phyloP scores from a whole-genome alignment of 164 flowering plant species.

The Litsea cubeba region DNA sequence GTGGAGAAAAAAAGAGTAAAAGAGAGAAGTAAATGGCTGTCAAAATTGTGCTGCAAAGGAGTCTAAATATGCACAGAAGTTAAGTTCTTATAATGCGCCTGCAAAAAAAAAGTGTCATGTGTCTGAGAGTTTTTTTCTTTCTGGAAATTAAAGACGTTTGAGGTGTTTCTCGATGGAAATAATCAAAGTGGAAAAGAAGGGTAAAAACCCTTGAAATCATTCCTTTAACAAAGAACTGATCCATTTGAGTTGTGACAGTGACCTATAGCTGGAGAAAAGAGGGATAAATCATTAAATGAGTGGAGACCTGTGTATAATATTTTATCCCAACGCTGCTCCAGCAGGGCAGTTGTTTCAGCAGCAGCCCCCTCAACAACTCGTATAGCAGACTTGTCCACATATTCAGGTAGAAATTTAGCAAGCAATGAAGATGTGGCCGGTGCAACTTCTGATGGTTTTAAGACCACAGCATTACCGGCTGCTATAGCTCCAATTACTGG shows the following conservation, averaged over 20 bases:
- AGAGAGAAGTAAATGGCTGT: neutral
- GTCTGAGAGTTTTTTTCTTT: no score
- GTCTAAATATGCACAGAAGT: no score
- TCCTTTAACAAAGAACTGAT: neutral
- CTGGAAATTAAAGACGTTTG: no score
- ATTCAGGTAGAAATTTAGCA: slow-evolving; percentile 25
- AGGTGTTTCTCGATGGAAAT: neutral
- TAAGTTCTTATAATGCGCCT: no score
- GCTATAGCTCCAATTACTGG: slow-evolving; percentile 79
- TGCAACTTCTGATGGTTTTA: slow-evolving; percentile 65
- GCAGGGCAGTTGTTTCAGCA: slow-evolving; percentile 38
- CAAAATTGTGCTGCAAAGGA: no score
- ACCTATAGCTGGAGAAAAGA: neutral
- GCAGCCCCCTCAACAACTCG: slow-evolving; percentile 55
- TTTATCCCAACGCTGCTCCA: slow-evolving; percentile 63
- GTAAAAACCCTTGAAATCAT: neutral
- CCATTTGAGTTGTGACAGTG: neutral
- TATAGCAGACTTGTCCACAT: slow-evolving; percentile 39
- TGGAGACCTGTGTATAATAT: slow-evolving; percentile 55
- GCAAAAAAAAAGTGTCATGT: no score
- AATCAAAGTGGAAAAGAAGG: neutral
- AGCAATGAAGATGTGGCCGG: slow-evolving; percentile 48
- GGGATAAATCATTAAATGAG: neutral
- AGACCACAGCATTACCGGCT: slow-evolving; percentile 70
- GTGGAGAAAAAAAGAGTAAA: neutral